phyloP scores from a whole-genome alignment of 495 filamentous ascomycete genomes.

The Penicillium atrosanguineum region DNA sequence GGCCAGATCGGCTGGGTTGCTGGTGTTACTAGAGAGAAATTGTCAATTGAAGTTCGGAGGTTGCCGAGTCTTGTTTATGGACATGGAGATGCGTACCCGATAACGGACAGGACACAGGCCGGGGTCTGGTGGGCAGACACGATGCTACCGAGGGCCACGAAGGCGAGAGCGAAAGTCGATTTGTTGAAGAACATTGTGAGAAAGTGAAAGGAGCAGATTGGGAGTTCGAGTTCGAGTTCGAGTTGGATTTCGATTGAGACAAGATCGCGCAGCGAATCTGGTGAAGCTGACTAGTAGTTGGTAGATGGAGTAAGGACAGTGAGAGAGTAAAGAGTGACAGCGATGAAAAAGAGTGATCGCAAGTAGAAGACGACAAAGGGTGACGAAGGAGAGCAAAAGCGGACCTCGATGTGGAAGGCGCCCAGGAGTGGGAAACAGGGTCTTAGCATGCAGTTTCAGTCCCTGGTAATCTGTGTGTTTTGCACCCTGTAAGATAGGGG shows the following conservation, averaged over 20 bases:
- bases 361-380: conserved; percentile 25
- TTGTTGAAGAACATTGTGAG: conserved; percentile 40
- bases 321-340: conserved; percentile 25
- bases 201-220: conserved; percentile 6
- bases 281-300: neutral
- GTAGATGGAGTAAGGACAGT: conserved; percentile 19
- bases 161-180: conserved; percentile 30
- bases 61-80: neutral
- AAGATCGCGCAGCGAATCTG: conserved; percentile 29
- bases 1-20: conserved; percentile 30
- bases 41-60: conserved; percentile 16
- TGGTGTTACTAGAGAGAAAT: conserved; percentile 11
- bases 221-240: neutral
- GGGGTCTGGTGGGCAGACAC: conserved; percentile 27
- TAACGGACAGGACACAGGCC: conserved; percentile 36
- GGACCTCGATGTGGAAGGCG: conserved; percentile 7
- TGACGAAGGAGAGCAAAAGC: conserved; percentile 23
- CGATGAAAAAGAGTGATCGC: conserved; percentile 17
- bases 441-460: conserved; percentile 10
- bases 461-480: conserved; percentile 6
- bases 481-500: neutral
- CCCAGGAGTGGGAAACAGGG: conserved; percentile 16
- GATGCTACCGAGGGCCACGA: conserved; percentile 36
- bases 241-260: conserved; percentile 11
- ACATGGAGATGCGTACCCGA: conserved; percentile 29